phyloP scores from a whole-genome alignment of 371 early-diverging fungal species.

The Fennellomyces sp. region DNA sequence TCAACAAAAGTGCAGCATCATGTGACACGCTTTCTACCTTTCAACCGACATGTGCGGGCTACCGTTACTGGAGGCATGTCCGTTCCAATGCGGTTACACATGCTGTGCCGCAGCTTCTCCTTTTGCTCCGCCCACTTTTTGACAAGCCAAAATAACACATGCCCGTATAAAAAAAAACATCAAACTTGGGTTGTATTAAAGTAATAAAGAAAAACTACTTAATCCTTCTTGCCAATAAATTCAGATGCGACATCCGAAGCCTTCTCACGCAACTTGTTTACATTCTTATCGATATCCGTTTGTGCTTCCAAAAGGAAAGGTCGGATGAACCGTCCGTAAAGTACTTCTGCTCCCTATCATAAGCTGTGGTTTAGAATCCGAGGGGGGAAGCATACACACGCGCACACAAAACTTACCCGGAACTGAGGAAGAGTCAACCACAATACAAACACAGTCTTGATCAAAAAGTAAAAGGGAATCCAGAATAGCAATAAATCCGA shows the following conservation, averaged over 20 bases:
- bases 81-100: no score
- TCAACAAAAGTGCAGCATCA: no score
- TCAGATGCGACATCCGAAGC: slow-evolving; percentile 14
- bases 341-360: slow-evolving; percentile 32
- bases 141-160: no score
- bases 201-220: neutral
- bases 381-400: neutral
- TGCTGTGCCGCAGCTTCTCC: no score
- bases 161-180: no score
- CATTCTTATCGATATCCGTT: slow-evolving; percentile 20
- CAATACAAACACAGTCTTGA: slow-evolving; percentile 87
- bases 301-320: slow-evolving; percentile 24
- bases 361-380: no score
- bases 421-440: slow-evolving; percentile 85
- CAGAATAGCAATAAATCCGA: slow-evolving; percentile 82
- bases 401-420: slow-evolving; percentile 50
- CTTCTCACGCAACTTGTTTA: slow-evolving; percentile 15
- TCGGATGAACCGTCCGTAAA: slow-evolving; percentile 27
- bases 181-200: no score
- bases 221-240: slow-evolving; percentile 1
- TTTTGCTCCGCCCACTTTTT: no score
- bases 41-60: no score
- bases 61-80: no score
- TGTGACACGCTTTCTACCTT: no score
- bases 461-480: slow-evolving; percentile 91